Evolutionary conservation across 2,329 filamentous ascomycete species (phyloP), one percentile per base, ranked within the genome.

Genomic region (Akanthomyces uredinophilus): DNA sequence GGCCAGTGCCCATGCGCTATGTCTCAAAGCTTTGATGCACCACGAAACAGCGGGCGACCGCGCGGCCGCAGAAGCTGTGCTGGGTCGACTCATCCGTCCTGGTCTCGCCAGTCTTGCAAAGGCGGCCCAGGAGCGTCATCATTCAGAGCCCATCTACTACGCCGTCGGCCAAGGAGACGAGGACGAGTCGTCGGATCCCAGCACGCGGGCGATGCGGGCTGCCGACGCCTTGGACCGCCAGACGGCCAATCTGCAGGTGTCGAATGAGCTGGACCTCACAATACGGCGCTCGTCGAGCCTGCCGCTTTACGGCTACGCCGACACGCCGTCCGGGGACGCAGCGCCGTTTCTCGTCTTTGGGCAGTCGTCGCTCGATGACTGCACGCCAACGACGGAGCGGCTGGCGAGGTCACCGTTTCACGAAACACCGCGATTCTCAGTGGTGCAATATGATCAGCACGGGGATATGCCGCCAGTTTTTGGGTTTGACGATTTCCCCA

Each of bases 151-250:
- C 7, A 7, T 39, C 2, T 3, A 27, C 53, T 66, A 46, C 35
- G 13, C n/a, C 18, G 32, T 54, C 14, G 49, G 61, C 27, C 46
- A 39, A 13, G 37, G 37, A 10, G 13, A 64, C 6, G 49, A 46
- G 0, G 60, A 62, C 14, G 50, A 58, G 32, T 22, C 55, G 44
- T 54, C 47, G 27, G 83, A 86, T 66, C 82, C 82, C 50, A 80
- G 78, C 62, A 79, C 77, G 24, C 77, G 74, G 66, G 83, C 83
- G 41, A 87, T 86, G 82, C 77, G 80, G 67, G 83, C 83, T 18
- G 84, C 84, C 8, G 84, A 87, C 61, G 80, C 79, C 2, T 75
- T 87, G 43, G 81, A 87, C 67, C 77, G 77, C 60, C 75, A 83
- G 65, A 86, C 83, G 0, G 82, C 79, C 53, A 80, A 73, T 24